Evolutionary conservation across 345 rosid genomes (phyloP), one percentile per base, ranked within the genome.

Genomic region (Schrenkiella parvula): DNA sequence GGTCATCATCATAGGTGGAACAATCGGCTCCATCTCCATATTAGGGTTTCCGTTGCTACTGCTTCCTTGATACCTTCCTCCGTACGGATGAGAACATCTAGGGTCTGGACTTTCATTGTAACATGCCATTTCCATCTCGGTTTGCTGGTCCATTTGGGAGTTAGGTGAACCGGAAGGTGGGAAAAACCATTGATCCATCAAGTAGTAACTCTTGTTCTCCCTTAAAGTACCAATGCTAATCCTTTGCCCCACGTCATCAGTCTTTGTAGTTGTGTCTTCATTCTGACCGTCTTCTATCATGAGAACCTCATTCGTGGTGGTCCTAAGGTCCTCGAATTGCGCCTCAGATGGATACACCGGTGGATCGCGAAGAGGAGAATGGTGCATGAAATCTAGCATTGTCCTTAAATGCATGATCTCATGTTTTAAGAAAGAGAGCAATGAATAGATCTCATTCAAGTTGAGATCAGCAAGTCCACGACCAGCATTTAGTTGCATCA

Each of bases 401-500:
- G 10, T 62, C 37, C 55, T 72, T 6, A 2, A 41, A 19, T n/a
- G 11, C 31, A 29, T 22, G 52, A 62, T 62, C 2, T 14, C 31
- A 4, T n/a, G 35, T 13, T 25, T 51, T 11, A 41, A 5, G 37
- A 19, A 72, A 51, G 28, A 39, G 31, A 62, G 1, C 61, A 71
- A 18, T 2, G 5, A 7, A 39, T 39, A 26, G 23, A 52, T 26
- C 60, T 71, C 75, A 26, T 28, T 50, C 31, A n/a, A 14, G 22
- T 0, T 15, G 11, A 71, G 32, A 71, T 71, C 52, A 7, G 1
- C 7, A 7, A 50, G 25, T 12, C 0, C 3, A 25, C 26, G 37
- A 26, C 39, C 52, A 14, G 4, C 15, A 14, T 19, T 9, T 50
- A 71, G 2, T 22, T 77, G 70, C 14, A 17, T 41, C 79, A 80